Evolutionary conservation across 805 yeast genomes (phyloP).

Genomic region (Soucietia sequanensis): DNA sequence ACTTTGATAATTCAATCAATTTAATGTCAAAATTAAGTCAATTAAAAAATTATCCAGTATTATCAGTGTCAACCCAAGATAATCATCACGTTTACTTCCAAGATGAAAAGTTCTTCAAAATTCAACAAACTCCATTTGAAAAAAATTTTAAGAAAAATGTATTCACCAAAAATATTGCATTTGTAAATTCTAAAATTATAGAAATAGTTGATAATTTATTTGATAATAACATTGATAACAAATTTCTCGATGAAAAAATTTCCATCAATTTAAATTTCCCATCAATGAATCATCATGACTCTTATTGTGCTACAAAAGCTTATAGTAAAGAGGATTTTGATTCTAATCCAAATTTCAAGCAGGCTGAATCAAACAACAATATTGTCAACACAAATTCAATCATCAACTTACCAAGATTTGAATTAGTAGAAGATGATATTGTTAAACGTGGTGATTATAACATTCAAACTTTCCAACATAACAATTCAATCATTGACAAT

Average conservation of each 20-base stretch:
- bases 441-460: slow-evolving; percentile 4
- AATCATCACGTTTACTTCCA: slow-evolving; percentile 29
- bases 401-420: slow-evolving; percentile 6
- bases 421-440: slow-evolving; percentile 3
- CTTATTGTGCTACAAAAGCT: slow-evolving; percentile 17
- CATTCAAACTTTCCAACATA: not conserved
- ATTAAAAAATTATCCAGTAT: slow-evolving; percentile 15
- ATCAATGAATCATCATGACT: slow-evolving; percentile 21
- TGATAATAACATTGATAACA: not conserved
- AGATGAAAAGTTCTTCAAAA: slow-evolving; percentile 27
- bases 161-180: slow-evolving; percentile 19
- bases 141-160: slow-evolving; percentile 16
- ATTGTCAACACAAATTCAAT: not conserved
- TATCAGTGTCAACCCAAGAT: slow-evolving; percentile 26
- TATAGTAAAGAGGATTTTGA: too few species aligned
- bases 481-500: too few species aligned
- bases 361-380: slow-evolving; percentile 1
- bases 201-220: slow-evolving; percentile 15
- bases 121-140: slow-evolving; percentile 10
- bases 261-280: slow-evolving; percentile 25
- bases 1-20: slow-evolving; percentile 7
- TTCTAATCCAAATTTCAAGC: slow-evolving; percentile 4
- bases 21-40: slow-evolving; percentile 17
- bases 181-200: slow-evolving; percentile 22
- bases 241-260: slow-evolving; percentile 1